A percentile compares a stretch with the other conserved stretches of the same genome.
These are phyloP conservation scores for Heterobasidion annosum DNA, from an alignment of 1,284 basidiomycete species.

Conservation along the genomic window DNA sequence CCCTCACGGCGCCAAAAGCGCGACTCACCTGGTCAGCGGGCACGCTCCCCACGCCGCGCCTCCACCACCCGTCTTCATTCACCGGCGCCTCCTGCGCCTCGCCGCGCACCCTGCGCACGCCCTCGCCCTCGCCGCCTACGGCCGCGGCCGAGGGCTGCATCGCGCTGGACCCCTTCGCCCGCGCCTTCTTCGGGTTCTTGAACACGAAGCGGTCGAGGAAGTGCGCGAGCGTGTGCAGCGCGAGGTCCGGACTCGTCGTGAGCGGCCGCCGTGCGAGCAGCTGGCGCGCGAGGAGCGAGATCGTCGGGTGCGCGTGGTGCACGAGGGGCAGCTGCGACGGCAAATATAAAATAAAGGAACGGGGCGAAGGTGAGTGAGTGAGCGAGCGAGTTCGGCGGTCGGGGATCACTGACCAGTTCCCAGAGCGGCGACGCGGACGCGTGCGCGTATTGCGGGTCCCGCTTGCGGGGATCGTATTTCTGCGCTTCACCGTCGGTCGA, in stretches of 20 bases:
- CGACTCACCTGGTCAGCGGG: slow-evolving; percentile 77
- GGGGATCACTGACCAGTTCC: slow-evolving; percentile 59
- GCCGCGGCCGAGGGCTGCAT: slow-evolving; percentile 85
- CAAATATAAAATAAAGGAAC: background rate
- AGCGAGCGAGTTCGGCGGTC: background rate
- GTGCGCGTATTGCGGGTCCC: slow-evolving; percentile 85
- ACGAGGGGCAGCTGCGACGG: slow-evolving; percentile 63
- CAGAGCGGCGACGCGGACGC: slow-evolving; percentile 81
- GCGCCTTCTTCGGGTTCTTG: slow-evolving; percentile 89
- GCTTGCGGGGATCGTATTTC: slow-evolving; percentile 80
- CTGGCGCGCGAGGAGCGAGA: slow-evolving; percentile 81
- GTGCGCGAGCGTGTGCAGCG: slow-evolving; percentile 84
- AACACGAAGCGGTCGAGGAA: slow-evolving; percentile 67
- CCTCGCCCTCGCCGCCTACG: slow-evolving; percentile 36
- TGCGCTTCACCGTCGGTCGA: slow-evolving; percentile 28
- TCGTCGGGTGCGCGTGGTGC: slow-evolving; percentile 86
- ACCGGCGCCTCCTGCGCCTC: slow-evolving; percentile 47
- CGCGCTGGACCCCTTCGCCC: slow-evolving; percentile 71
- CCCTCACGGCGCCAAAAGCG: slow-evolving; percentile 1
- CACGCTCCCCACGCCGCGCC: slow-evolving; percentile 63
- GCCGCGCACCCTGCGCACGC: slow-evolving; percentile 70
- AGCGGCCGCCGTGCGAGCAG: slow-evolving; percentile 66
- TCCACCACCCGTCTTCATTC: slow-evolving; percentile 78
- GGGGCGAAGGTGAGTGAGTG: background rate
- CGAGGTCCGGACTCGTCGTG: slow-evolving; percentile 81